A percentile compares a stretch with the other conserved stretches of the same genome.
Conservation (phyloP, 192 early-diverging fungal species). For the Coemansia sp. region DNA sequence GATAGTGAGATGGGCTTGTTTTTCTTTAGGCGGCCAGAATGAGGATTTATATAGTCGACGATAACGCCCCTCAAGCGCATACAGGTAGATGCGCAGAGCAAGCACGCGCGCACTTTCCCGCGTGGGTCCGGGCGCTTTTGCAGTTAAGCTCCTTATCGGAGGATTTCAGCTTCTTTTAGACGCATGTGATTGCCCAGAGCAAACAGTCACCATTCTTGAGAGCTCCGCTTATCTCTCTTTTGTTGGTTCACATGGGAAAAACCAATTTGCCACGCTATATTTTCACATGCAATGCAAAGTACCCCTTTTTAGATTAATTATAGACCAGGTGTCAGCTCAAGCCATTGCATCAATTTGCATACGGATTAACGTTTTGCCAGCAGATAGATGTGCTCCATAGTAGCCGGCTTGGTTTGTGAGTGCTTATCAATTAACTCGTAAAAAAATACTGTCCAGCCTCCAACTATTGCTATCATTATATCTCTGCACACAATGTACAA, state of each 20-base stretch:
- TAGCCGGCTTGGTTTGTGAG: neutral
- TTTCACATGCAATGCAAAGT: neutral
- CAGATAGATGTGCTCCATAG: neutral
- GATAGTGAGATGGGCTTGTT: neutral
- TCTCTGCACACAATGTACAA: neutral
- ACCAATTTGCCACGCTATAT: conserved; percentile 2
- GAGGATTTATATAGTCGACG: neutral
- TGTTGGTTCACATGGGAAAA: neutral
- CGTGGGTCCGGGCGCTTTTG: neutral
- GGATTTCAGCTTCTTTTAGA: conserved; percentile 18
- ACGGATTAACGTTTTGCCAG: neutral
- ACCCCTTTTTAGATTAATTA: neutral
- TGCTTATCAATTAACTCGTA: neutral
- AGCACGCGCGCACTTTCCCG: conserved; percentile 5
- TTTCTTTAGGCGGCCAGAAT: neutral
- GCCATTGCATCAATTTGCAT: neutral
- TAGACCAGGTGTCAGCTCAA: neutral
- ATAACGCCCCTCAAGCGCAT: neutral
- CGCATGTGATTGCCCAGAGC: conserved; percentile 7
- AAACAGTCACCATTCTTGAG: conserved; percentile 9
- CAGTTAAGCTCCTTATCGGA: conserved; percentile 30
- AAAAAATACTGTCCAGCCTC: neutral
- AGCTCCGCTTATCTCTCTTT: neutral
- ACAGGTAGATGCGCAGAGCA: neutral
- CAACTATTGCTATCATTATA: neutral